Evolutionary conservation across 2,329 filamentous ascomycete genomes (phyloP), one percentile per base, ranked within the genome.

Genomic region (Curvularia spicifera): DNA sequence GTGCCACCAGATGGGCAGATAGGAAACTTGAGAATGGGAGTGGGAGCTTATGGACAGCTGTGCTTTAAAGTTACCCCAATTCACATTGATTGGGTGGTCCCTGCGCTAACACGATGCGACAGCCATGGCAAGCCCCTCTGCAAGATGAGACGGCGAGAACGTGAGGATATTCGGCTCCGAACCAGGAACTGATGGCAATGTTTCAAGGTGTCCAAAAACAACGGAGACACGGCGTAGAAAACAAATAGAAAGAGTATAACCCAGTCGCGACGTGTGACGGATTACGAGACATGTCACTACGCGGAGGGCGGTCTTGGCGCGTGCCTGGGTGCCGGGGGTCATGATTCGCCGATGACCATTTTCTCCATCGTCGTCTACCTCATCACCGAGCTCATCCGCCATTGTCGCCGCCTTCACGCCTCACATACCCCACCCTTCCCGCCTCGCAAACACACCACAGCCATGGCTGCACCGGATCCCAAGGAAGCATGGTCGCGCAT

Each of bases 401-500:
- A 55, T 62, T 53, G 48, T 59, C 51, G 58, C 61, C 57, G 56
- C 65, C 52, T 78, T 59, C 31, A 71, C 71, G 62, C 65, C 70
- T 45, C 74, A 53, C 26, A 69, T 74, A 44, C 24, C 76, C 74
- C 52, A 51, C 76, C 69, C 48, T 75, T 33, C 72, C 64, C 15
- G 35, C 64, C 72, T 70, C 66, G 43, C 65, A 64, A 52, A 24
- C 46, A 42, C 51, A 56, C 54, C 52, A 48, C 52, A 68, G 59
- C 50, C 42, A 77, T 77, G 72, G 71, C 71, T 57, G 68, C 68
- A 51, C 72, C 79, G 65, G 86, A 88, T 74, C 87, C 88, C 51
- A 83, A 85, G 73, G 87, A 91, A 76, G 83, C 87, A 69, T 90
- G 87, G 84, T 82, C 83, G 76, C 83, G 84, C 70, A 80, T 91